Conservation (phyloP, 2,329 filamentous ascomycete genomes). For the Aureobasidium mangrovei region DNA sequence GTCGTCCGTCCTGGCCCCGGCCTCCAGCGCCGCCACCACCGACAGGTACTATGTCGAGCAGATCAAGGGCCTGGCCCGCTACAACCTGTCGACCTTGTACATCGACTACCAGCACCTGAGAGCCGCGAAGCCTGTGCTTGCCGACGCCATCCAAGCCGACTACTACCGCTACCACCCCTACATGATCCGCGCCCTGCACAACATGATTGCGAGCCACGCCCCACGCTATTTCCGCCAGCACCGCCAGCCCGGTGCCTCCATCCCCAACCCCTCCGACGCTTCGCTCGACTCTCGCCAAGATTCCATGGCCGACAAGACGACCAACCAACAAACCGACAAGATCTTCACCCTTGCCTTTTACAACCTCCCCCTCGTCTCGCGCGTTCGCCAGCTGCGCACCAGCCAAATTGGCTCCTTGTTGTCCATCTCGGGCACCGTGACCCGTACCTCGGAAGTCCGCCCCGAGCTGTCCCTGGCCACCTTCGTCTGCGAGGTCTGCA, state of each 20-base stretch:
- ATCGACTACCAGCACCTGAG: conserved; percentile 75
- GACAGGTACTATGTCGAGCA: conserved; percentile 81
- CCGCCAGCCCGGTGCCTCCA: conserved; percentile 68
- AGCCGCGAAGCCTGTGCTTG: conserved; percentile 46
- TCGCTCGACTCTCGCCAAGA: conserved; percentile 49
- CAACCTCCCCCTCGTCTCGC: conserved; percentile 78
- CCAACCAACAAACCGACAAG: conserved; percentile 94
- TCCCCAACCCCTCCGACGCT: conserved; percentile 61
- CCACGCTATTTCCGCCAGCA: conserved; percentile 90
- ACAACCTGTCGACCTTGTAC: conserved; percentile 75
- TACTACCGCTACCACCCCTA: conserved; percentile 96
- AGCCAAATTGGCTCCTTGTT: conserved; percentile 85
- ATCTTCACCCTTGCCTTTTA: conserved; percentile 90
- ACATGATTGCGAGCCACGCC: conserved; percentile 89
- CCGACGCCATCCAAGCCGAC: conserved; percentile 76
- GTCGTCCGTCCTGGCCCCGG: conserved; percentile 23
- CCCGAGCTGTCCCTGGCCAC: conserved; percentile 88
- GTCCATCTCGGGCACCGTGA: conserved; percentile 94
- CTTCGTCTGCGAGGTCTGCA: conserved; percentile 84
- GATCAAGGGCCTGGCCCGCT: conserved; percentile 66
- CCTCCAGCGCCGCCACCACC: conserved; percentile 62
- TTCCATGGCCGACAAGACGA: conserved; percentile 59
- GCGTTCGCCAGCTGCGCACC: conserved; percentile 77
- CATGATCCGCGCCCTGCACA: conserved; percentile 79
- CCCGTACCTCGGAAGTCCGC: conserved; percentile 90